phyloP scores from a whole-genome alignment of 768 basidiomycete genomes.

The Mycena leptocephala region DNA sequence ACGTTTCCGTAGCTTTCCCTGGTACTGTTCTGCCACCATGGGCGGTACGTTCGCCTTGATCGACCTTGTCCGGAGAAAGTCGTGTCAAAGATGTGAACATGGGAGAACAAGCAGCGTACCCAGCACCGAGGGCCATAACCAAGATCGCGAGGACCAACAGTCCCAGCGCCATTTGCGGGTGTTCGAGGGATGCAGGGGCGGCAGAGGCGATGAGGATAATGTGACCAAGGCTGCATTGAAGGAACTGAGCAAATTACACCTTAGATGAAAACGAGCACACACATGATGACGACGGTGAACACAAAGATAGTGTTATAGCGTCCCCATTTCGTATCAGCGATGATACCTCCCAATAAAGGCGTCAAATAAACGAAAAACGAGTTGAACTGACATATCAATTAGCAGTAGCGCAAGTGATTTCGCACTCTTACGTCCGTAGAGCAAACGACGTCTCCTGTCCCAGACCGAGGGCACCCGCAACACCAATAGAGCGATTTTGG shows the following conservation, averaged over 20 bases:
- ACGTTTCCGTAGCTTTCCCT: slow-evolving; percentile 64
- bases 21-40: slow-evolving; percentile 73
- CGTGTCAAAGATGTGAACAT: too few relatives aligned
- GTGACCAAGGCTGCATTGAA: slow-evolving; percentile 55
- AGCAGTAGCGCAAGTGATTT: slow-evolving; percentile 47
- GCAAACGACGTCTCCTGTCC: slow-evolving; percentile 68
- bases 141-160: slow-evolving; percentile 62
- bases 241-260: neutral
- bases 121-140: slow-evolving; percentile 62
- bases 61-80: slow-evolving; percentile 61
- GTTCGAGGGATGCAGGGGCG: slow-evolving; percentile 56
- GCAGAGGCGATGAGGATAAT: slow-evolving; percentile 64
- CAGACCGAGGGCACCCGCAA: slow-evolving; percentile 64
- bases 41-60: neutral
- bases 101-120: slow-evolving; percentile 31
- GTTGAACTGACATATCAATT: slow-evolving; percentile 58
- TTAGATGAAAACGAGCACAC: neutral
- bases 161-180: slow-evolving; percentile 58
- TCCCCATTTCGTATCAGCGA: slow-evolving; percentile 70
- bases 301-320: slow-evolving; percentile 73
- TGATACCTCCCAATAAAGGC: slow-evolving; percentile 67
- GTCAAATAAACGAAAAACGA: slow-evolving; percentile 68
- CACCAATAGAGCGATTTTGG: slow-evolving; percentile 49
- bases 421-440: slow-evolving; percentile 51
- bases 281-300: slow-evolving; percentile 66